Evolutionary conservation across 176 grass and related monocot species (phyloP), one percentile per base, ranked within the genome.

Genomic region (Typha latifolia): DNA sequence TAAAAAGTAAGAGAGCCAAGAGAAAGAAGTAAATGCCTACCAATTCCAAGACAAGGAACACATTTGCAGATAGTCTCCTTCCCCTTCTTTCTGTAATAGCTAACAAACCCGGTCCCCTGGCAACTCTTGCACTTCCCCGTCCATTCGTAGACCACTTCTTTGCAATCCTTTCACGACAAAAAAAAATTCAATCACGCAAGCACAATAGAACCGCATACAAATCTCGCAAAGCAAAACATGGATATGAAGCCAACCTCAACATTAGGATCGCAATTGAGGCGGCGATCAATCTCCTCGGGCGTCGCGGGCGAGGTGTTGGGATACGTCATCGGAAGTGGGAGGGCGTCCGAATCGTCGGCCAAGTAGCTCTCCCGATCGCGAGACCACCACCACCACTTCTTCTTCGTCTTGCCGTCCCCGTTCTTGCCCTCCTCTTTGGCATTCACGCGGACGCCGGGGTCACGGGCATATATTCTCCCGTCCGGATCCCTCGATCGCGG

Each of bases 21-120:
- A n/a, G 67, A 56, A 26, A 75, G 5, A 47, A 27, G 62, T 48
- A 69, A 37, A 66, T 43, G 47, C 81, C 51, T 75, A 99, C 95
- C 95, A 48, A 99, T 80, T 24, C 89, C 95, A 23, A 85, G 72
- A 53, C 95, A 99, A 50, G 89, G 95, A 32, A 99, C 82, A 32
- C 95, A 94, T 12, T 90, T 99, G 89, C 89, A 99, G 72, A 99
- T 87, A 14, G 86, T 94, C 53, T 90, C 95, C 70, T 79, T 92
- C 15, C 95, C 86, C 77, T 85, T 99, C 73, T 90, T 94, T 53
- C 77, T 85, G 70, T 82, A 85, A 73, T 99, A 99, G 76, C 86
- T 99, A 21, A 99, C 95, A 13, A 99, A 79, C 3, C 95, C 89
- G 47, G 86, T 85, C 64, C 95, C 95, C 80, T 99, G 84, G 67